Evolutionary conservation across 768 basidiomycete genomes (phyloP).

Genomic region (Suillus subalutaceus): DNA sequence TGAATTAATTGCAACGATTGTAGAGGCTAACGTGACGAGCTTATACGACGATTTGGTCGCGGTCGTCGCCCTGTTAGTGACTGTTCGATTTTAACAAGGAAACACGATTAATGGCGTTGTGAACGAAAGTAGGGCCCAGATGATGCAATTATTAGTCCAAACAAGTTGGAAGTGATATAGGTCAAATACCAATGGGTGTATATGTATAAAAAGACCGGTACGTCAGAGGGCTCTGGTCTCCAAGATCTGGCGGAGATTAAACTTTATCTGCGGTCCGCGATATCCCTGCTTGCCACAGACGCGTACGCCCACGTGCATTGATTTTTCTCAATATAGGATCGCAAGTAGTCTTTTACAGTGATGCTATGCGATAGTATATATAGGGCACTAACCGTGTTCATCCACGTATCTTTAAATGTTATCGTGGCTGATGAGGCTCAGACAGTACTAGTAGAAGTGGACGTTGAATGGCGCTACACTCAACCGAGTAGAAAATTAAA

Average conservation of each 20-base stretch:
- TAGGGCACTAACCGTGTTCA: not conserved
- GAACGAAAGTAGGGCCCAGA: not conserved
- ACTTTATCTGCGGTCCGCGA: slow-evolving; percentile 9
- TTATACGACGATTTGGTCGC: not conserved
- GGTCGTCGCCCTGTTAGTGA: not conserved
- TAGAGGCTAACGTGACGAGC: not conserved
- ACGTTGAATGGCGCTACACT: not conserved
- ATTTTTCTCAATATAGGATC: not conserved
- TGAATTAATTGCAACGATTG: not conserved
- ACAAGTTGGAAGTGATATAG: slow-evolving; percentile 1
- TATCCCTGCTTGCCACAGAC: slow-evolving; percentile 4
- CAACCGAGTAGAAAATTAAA: not conserved
- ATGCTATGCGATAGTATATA: not conserved
- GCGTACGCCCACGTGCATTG: slow-evolving; percentile 6
- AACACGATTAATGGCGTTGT: not conserved
- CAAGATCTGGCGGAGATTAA: slow-evolving; percentile 20
- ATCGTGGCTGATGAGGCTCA: not conserved
- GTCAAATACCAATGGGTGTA: slow-evolving; percentile 2
- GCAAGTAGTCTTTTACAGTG: not conserved
- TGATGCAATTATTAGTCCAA: slow-evolving; percentile 2
- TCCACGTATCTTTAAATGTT: not conserved
- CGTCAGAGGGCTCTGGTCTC: slow-evolving; percentile 11
- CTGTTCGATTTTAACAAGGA: not conserved
- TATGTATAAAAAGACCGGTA: not conserved
- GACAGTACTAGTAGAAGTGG: not conserved